These are phyloP conservation scores for Xylaria sp. DNA, from an alignment of 2,329 filamentous ascomycete genomes.

Conservation along the genomic window DNA sequence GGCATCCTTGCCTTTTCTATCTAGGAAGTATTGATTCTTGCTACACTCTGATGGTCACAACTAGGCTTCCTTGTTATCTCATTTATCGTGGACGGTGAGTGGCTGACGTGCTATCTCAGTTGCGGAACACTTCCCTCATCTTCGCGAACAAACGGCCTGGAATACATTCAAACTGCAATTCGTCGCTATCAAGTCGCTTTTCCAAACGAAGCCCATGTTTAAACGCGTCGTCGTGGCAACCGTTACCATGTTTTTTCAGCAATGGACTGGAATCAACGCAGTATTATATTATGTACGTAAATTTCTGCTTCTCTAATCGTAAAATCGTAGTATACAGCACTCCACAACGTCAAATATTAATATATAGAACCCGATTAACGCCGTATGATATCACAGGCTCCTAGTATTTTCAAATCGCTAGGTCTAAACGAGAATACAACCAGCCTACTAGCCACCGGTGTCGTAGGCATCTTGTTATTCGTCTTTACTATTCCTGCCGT, in stretches of 20 bases:
- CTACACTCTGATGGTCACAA: background rate
- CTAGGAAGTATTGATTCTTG: background rate
- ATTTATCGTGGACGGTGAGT: background rate
- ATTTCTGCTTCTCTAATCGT: background rate
- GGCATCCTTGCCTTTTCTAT: background rate
- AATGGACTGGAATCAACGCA: slow-evolving; percentile 59
- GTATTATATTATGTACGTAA: slow-evolving; percentile 53
- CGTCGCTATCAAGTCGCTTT: slow-evolving; percentile 68
- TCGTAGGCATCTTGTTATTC: slow-evolving; percentile 74
- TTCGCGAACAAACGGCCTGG: slow-evolving; percentile 63
- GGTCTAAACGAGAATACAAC: slow-evolving; percentile 59
- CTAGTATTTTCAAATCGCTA: slow-evolving; percentile 70
- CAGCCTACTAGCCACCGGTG: slow-evolving; percentile 70
- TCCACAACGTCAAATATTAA: background rate
- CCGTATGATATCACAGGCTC: slow-evolving; percentile 61
- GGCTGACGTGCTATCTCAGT: slow-evolving; percentile 41
- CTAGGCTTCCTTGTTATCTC: background rate
- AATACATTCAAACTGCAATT: slow-evolving; percentile 73
- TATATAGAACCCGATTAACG: background rate
- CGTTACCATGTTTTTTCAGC: slow-evolving; percentile 67
- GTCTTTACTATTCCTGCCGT: slow-evolving; percentile 70
- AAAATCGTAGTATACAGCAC: background rate
- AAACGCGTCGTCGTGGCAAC: slow-evolving; percentile 68
- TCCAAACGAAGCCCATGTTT: slow-evolving; percentile 70
- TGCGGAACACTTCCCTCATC: slow-evolving; percentile 69